Percentiles rank a stretch among this genome's conserved stretches.
phyloP scores from a whole-genome alignment of 1,284 basidiomycete genomes.

The Inonotus obliquus region DNA sequence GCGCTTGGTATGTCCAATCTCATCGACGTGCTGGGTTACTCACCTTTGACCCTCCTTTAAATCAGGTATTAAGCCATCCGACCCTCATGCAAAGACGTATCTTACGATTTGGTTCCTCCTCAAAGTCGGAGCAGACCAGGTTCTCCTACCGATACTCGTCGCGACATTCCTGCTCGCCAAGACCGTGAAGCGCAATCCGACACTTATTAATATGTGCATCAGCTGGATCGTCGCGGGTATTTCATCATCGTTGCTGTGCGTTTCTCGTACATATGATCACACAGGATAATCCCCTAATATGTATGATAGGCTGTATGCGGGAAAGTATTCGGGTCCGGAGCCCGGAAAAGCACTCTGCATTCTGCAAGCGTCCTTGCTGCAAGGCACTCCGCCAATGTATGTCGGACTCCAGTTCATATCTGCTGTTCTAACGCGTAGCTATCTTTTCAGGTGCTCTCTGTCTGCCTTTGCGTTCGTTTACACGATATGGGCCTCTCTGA shows the following conservation, averaged over 20 bases:
- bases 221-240: slow-evolving; percentile 15
- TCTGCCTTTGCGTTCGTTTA: slow-evolving; percentile 35
- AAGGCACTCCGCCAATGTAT: slow-evolving; percentile 42
- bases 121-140: slow-evolving; percentile 43
- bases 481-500: slow-evolving; percentile 27
- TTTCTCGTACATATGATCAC: not conserved
- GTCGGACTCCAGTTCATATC: not conserved
- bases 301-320: slow-evolving; percentile 34
- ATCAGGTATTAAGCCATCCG: slow-evolving; percentile 9
- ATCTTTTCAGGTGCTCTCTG: slow-evolving; percentile 32
- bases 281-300: not conserved
- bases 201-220: slow-evolving; percentile 18
- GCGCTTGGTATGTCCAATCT: not conserved
- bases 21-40: not conserved
- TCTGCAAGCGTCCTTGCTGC: slow-evolving; percentile 39
- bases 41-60: too few relatives aligned
- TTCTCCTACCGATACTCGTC: slow-evolving; percentile 45
- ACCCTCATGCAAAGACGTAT: slow-evolving; percentile 1
- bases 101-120: slow-evolving; percentile 38
- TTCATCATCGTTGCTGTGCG: slow-evolving; percentile 16
- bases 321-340: slow-evolving; percentile 34
- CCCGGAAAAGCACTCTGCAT: slow-evolving; percentile 38
- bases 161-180: slow-evolving; percentile 41
- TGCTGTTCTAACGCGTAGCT: not conserved
- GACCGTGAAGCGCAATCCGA: slow-evolving; percentile 30